A percentile compares a stretch with the other conserved stretches of the same genome.
These are phyloP conservation scores for Nemania abortiva DNA, from an alignment of 2,329 filamentous ascomycete species.

Conservation along the genomic window DNA sequence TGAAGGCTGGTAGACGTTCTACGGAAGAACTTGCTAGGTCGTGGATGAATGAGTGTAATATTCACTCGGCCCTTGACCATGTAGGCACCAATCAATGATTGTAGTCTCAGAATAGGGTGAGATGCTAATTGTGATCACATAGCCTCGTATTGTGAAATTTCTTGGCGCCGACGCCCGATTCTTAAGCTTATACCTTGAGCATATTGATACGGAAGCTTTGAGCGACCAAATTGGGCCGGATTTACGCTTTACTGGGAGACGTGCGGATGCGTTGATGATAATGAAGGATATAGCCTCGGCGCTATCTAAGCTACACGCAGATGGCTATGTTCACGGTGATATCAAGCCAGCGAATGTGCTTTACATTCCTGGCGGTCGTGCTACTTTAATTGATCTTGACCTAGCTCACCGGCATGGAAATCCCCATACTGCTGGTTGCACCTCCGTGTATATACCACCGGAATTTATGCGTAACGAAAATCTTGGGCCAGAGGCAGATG, in stretches of 20 bases:
- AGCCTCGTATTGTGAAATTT: slow-evolving; percentile 9
- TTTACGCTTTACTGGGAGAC: background rate
- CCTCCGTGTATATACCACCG: slow-evolving; percentile 19
- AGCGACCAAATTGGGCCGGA: fast-evolving
- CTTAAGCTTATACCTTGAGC: slow-evolving; percentile 13
- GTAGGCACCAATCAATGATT: slow-evolving; percentile 1
- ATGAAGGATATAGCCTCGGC: slow-evolving; percentile 21
- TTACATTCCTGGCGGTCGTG: slow-evolving; percentile 2
- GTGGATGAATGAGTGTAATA: background rate
- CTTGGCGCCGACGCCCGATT: slow-evolving; percentile 25
- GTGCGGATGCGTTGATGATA: background rate
- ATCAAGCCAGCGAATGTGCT: slow-evolving; percentile 26
- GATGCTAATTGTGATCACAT: background rate
- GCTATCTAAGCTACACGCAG: background rate
- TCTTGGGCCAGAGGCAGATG: background rate
- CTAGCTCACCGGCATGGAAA: background rate
- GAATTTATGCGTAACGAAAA: background rate
- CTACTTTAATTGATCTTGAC: slow-evolving; percentile 14
- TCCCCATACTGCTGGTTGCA: background rate
- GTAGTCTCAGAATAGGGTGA: fast-evolving
- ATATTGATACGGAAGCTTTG: slow-evolving; percentile 1
- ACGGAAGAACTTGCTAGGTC: background rate
- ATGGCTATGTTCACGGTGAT: slow-evolving; percentile 14
- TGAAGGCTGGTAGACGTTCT: background rate
- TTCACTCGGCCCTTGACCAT: slow-evolving; percentile 1